Base-by-base conservation (phyloP, 306 rosid genomes). In the Dryas drummondii region DNA sequence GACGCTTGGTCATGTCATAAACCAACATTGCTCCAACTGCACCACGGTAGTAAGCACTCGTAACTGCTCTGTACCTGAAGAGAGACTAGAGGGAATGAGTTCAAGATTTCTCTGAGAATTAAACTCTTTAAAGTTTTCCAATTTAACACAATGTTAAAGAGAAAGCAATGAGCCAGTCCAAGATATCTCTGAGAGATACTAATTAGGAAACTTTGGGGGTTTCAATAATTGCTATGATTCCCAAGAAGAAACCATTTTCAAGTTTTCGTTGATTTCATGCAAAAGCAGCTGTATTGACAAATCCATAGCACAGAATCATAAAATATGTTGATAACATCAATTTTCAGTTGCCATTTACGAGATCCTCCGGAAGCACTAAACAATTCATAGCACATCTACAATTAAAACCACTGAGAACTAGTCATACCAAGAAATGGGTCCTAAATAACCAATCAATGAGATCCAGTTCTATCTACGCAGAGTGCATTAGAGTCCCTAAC, bases 11-110 rank as follows among this genome's bases (percentile, higher is more conserved):
- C 91, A 93, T 89, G 77, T 93, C 98, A 22, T 89, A 93, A 2
- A 93, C 91, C 76, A 93, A 58, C 96, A 93, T 93, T 62, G 98
- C 98, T 58, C 98, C 98, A 16, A 93, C 91, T 19, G 98, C 98
- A 17, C 98, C 98, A 69, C 97, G 68, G 74, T 93, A 93, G 85
- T 93, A 93, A 79, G 98, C 97, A 81, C 96, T 93, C 14, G 98
- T 91, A 50, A 93, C 97, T 65, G 98, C 98, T 71, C 97, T 81
- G 71, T 91, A 91, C 82, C 98, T 93, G 82, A 59, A 68, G 37
- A 71, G n/a, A n/a, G 0, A 68, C 15, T 45, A 7, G 5, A 73
- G 5, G 9, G 42, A 4, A 75, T 44, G 5, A 59, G 47, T 71
- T 68, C 71, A 32, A 32, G 37, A 2, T 32, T 32, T 32, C 37